Base-by-base conservation (phyloP, 2,329 filamentous ascomycete species). In the Fusarium lateritium region DNA sequence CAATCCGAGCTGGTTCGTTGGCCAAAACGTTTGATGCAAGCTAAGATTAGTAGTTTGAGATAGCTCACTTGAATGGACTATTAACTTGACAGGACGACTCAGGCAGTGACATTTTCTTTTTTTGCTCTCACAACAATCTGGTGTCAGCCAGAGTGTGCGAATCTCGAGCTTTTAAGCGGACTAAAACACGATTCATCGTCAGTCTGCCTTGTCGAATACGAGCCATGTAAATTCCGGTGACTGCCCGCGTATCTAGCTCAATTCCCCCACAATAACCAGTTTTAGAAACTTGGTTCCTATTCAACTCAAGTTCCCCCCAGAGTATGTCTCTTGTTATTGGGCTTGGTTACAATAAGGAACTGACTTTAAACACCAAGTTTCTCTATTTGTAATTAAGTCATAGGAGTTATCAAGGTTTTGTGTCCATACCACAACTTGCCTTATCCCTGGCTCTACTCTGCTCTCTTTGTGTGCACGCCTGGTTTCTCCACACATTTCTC, bases 401-500 rank as follows among this genome's bases (percentile, higher is more conserved):
- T 21, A 54, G 38, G 40, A 56, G 39, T 43, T 24, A 43, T 33
- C 47, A 11, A 46, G 34, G 10, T 65, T 50, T 56, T 17, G 38
- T 47, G n/a, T 26, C 17, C 13, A 17, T 43, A 36, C 38, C 38
- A 22, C 39, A 62, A 28, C 33, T 53, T 17, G 19, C 44, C 31
- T 33, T 54, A 11, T 46, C 34, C 59, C 45, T 38, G 33, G 22
- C 36, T 59, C 39, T 38, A 17, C 24, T 46, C 33, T 52, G 45
- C 64, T 46, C 46, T 31, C 42, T 59, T 65, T 59, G 45, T 65
- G 60, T 38, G 33, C 21, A 43, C 28, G 17, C 40, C 33, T 51
- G 33, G 39, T 26, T 62, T 53, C 56, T 65, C 66, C 66, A 62
- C 65, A 45, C 33, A 56, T 22, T 19, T n/a, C 33, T 50, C 36